Evolutionary conservation across 2,329 filamentous ascomycete species (phyloP), one percentile per base, ranked within the genome.

Genomic region (Biscogniauxia marginata): DNA sequence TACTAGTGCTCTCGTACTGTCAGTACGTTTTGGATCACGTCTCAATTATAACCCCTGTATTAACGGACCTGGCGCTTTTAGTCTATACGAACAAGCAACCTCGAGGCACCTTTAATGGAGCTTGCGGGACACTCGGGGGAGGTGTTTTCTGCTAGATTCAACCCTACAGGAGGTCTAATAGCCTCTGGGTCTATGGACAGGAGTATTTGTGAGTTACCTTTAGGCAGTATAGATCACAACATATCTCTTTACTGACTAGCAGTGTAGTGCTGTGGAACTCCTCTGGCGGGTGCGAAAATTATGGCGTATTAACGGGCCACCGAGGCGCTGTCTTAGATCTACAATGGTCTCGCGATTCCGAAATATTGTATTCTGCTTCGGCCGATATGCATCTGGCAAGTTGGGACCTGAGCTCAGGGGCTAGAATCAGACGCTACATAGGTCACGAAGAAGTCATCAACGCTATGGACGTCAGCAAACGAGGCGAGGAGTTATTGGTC

Each of bases 381-480:
- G 93, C 95, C 63, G 95, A 99, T 72, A 93, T 87, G 84, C 91
- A 93, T 64, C 81, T 98, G 24, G 93, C 93, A 43, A 96, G 91
- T 71, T 99, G 93, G 93, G 93, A 99, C 69, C 77, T 96, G 45
- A 93, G 95, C 63, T 93, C 91, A 0, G 93, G 93, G n/a, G 84
- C 88, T 63, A 85, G 95, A 68, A 96, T 98, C 82, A 88, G 95
- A 61, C 85, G 91, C 69, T 96, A 99, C 69, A 79, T 92, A 9
- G 95, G 95, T 0, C 95, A 99, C 70, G 93, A 97, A 67, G 93
- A 97, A 72, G 84, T 97, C n/a, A 87, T 99, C 77, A 99, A 98
- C 73, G 84, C 88, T 58, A 78, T 98, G 72, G 93, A 96, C 67
- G 86, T 96, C 59, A 95, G 88, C 77, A 89, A 88, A 71, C 84